Evolutionary conservation across 2,329 filamentous ascomycete genomes (phyloP), one percentile per base, ranked within the genome.

Genomic region (Penicillium polonicum): DNA sequence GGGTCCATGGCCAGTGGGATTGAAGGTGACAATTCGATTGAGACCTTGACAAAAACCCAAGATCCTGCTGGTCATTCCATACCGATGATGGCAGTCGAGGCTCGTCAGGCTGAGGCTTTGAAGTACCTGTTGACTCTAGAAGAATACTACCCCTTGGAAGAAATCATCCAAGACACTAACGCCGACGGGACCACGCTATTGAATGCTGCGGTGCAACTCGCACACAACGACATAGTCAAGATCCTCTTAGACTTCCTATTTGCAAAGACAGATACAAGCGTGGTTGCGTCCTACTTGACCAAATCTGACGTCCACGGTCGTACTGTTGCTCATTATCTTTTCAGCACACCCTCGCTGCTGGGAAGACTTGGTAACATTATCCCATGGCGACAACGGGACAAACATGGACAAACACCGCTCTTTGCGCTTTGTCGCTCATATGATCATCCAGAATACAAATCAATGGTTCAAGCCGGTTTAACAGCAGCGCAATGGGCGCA

Each of bases 351-450:
- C 2, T 82, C 84, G 52, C 80, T 99, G 21, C 94, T 99, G 64
- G 78, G 81, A 44, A 83, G 84, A 54, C 88, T 97, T 59, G 92
- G 92, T 2, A 82, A 83, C 59, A 77, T 93, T 63, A 80, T 99
- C 52, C 90, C 91, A 9, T 99, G 94, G 94, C 85, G 86, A 57
- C 86, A 95, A 73, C 91, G 88, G 65, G 94, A 99, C 74, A 95
- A 92, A 72, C 97, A 97, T 70, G 94, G 94, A 0, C 94, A 97
- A 75, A 99, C 95, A n/a, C 95, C 94, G 2, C 79, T 99, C 9
- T 97, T 99, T 72, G 94, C 94, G 2, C 81, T 97, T 1, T 97
- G 92, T 73, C 86, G 94, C 66, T 97, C 92, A 0, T 99, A 99
- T 70, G 94, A 99, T 70, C 92, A 99, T 73, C 83, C 87, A 1